Base-by-base conservation (phyloP, 805 yeast species). In the Yamadazyma phyllophila region DNA sequence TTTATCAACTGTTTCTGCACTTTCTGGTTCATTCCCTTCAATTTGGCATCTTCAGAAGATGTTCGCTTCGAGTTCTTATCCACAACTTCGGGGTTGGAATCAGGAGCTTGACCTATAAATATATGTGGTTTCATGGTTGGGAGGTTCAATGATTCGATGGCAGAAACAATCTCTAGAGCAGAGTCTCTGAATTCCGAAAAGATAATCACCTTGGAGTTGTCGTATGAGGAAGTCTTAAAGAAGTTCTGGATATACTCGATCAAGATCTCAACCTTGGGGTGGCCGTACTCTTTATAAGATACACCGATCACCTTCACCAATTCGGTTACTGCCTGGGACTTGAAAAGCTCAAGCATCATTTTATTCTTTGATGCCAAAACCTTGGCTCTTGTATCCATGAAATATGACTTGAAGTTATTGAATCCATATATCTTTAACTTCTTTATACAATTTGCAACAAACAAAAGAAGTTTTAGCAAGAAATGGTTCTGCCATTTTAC, bases 161-260 rank as follows among this genome's bases (percentile, higher is more conserved):
- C 76, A 51, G 81, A 82, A 1, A 88, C 88, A 37, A 94, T 85
- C 51, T 91, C 97, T 34, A 88, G 67, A 0, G 98, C 99, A 4
- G 96, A 85, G 51, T 88, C 95, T 60, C 99, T 77, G 48, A 81
- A 78, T 60, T 91, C 96, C 0, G 96, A 86, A 62, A 94, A 94
- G 0, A 94, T 76, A 36, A 94, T 95, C 2, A 85, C 94, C 52
- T 88, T 77, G 1, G 95, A 85, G 43, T 81, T 77, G 2, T 61
- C 54, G 10, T 65, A 66, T 30, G 71, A 64, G 2, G 63, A 53
- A 4, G 63, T 57, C 2, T 62, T 57, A 49, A 83, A 82, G 56
- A 88, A 91, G 26, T 49, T 43, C 9, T 14, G 36, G 4, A 49
- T 37, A 34, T 51, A 51, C 1, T 63, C 65, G 2, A 63, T 58